Conservation (phyloP, 2,329 filamentous ascomycete species). For the Claviceps maximensis region DNA sequence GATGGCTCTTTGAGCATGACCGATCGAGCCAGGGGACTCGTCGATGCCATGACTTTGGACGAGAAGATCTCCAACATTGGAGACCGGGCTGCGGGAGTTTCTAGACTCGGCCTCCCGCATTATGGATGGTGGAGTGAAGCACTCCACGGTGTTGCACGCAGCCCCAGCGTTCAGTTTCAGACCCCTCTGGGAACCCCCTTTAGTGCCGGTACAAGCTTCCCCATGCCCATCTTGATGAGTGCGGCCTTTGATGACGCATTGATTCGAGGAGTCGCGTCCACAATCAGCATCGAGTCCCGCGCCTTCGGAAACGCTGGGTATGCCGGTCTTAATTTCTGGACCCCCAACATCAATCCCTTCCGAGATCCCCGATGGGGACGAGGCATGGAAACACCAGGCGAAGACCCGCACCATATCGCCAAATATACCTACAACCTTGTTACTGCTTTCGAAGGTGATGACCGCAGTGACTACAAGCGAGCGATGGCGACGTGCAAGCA, state of each 20-base stretch:
- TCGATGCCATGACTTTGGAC: slow-evolving; percentile 8
- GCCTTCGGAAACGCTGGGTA: slow-evolving; percentile 49
- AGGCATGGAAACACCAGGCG: slow-evolving; percentile 46
- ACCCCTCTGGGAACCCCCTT: slow-evolving; percentile 23
- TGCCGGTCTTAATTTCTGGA: slow-evolving; percentile 46
- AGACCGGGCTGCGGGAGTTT: background rate
- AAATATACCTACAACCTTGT: slow-evolving; percentile 28
- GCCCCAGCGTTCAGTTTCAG: slow-evolving; percentile 8
- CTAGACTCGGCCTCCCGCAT: slow-evolving; percentile 40
- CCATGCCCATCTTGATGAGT: slow-evolving; percentile 47
- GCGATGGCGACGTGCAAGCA: slow-evolving; percentile 47
- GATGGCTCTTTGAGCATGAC: slow-evolving; percentile 21
- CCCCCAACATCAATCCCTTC: slow-evolving; percentile 55
- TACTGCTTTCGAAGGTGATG: slow-evolving; percentile 27
- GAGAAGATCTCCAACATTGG: slow-evolving; percentile 1
- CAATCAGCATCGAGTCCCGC: slow-evolving; percentile 46
- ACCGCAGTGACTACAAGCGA: slow-evolving; percentile 13
- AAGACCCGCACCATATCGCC: slow-evolving; percentile 37
- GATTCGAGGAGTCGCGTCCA: slow-evolving; percentile 40
- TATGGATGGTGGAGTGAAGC: slow-evolving; percentile 53
- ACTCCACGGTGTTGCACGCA: slow-evolving; percentile 45
- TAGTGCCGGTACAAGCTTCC: slow-evolving; percentile 50
- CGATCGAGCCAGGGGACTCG: slow-evolving; percentile 18
- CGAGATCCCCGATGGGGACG: slow-evolving; percentile 50
- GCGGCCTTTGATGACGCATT: slow-evolving; percentile 52